Evolutionary conservation across 371 early-diverging fungal species (phyloP), one percentile per base, ranked within the genome.

Genomic region (Fennellomyces sp.): DNA sequence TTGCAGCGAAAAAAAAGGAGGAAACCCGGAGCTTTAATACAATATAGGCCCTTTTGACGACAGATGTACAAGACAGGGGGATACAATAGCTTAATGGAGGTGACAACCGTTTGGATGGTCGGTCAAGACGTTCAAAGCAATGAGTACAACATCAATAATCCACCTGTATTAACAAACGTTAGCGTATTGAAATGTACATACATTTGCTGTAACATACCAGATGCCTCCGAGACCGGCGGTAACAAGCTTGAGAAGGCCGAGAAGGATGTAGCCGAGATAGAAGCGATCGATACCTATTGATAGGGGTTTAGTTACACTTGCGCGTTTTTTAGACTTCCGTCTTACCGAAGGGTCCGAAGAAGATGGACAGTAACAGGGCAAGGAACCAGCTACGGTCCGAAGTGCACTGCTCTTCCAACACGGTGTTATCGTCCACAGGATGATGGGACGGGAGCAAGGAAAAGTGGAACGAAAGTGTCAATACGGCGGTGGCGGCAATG

Each of bases 241-340:
- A 25, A 80, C n/a, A 11, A 80, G 61, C 54, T 76, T 76, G 19
- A 80, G 45, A 11, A 84, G 51, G 31, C 80, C 71, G 21, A 80
- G 65, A 69, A 84, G 72, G 33, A 84, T 66, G 31, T 84, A 83
- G 17, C 84, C 84, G 26, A 86, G 80, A 58, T 86, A 86, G 80
- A 86, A 86, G 56, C 86, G 84, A 69, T 86, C 86, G 30, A 86
- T 61, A 61, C 83, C 80, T 69, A 60, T 13, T 5, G 19, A 25
- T 8, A 48, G 4, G 3, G n/a, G 31, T 12, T 2, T 6, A 3
- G 30, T 53, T 3, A 17, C 8, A 4, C n/a, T 30, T 29, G 11
- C 29, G 7, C 13, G 15, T 19, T 29, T 50, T 6, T 17, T 17
- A 4, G 2, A 28, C 3, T 13, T 21, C 17, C 33, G 17, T 5